Conservation (phyloP, 2,329 filamentous ascomycete species). For the Furcasterigmium furcatum region DNA sequence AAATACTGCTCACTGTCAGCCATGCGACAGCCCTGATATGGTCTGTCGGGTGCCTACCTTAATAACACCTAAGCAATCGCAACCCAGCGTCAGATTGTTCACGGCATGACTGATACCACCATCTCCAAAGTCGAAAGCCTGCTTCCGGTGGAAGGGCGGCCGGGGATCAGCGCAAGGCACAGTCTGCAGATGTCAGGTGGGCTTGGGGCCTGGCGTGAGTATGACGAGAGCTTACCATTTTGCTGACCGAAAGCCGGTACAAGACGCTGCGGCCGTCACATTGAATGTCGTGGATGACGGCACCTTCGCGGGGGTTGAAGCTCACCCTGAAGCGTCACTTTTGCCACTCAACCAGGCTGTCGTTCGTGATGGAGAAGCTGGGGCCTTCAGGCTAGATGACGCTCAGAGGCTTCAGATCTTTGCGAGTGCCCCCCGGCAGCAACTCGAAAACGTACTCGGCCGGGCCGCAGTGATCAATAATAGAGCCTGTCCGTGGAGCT, state of each 20-base stretch:
- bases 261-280: slow-evolving; percentile 54
- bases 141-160: slow-evolving; percentile 60
- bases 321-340: slow-evolving; percentile 49
- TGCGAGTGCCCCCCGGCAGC: slow-evolving; percentile 27
- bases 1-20: too few relatives aligned
- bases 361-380: slow-evolving; percentile 53
- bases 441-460: slow-evolving; percentile 46
- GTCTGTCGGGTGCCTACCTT: too few relatives aligned
- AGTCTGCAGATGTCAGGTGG: too few relatives aligned
- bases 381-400: slow-evolving; percentile 67
- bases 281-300: slow-evolving; percentile 48
- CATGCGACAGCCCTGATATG: too few relatives aligned
- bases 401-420: slow-evolving; percentile 58
- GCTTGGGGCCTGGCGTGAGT: too few relatives aligned
- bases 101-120: slow-evolving; percentile 61
- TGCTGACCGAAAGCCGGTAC: slow-evolving; percentile 56
- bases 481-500: background rate
- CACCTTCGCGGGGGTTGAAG: slow-evolving; percentile 49
- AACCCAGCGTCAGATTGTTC: slow-evolving; percentile 59
- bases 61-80: slow-evolving; percentile 71
- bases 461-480: background rate
- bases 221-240: too few relatives aligned
- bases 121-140: slow-evolving; percentile 66
- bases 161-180: slow-evolving; percentile 62
- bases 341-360: slow-evolving; percentile 48